Evolutionary conservation across 2,329 filamentous ascomycete genomes (phyloP).

Genomic region (Calonectria leucothoes): DNA sequence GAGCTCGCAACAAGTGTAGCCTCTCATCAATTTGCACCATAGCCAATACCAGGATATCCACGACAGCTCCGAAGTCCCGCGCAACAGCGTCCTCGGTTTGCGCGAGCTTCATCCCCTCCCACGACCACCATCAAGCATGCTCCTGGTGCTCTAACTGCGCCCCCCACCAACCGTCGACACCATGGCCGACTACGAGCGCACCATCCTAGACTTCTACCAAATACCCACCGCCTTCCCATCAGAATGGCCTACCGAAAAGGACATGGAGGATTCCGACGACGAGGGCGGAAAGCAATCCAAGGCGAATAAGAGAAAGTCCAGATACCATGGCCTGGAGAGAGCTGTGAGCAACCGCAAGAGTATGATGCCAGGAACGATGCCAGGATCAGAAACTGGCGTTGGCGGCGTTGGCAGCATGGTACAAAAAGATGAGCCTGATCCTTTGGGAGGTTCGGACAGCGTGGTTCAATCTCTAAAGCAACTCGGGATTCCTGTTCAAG

Average conservation of each 20-base stretch:
- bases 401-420: slow-evolving; percentile 81
- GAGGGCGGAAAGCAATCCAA: slow-evolving; percentile 63
- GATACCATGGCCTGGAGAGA: slow-evolving; percentile 86
- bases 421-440: slow-evolving; percentile 92
- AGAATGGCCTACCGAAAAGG: slow-evolving; percentile 87
- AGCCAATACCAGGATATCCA: neutral
- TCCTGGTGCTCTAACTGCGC: slow-evolving; percentile 24
- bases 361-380: slow-evolving; percentile 73
- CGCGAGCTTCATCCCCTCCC: neutral
- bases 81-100: neutral
- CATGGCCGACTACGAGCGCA: slow-evolving; percentile 79
- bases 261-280: slow-evolving; percentile 74
- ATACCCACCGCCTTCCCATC: slow-evolving; percentile 81
- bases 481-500: slow-evolving; percentile 83
- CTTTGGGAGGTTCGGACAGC: slow-evolving; percentile 87
- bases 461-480: slow-evolving; percentile 84
- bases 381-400: slow-evolving; percentile 73
- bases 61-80: neutral
- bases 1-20: slow-evolving; percentile 3
- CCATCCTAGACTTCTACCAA: slow-evolving; percentile 90
- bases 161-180: slow-evolving; percentile 34
- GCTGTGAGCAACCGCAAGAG: slow-evolving; percentile 76
- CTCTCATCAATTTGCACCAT: neutral
- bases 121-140: slow-evolving; percentile 17
- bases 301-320: slow-evolving; percentile 74